These are phyloP conservation scores for Candida labiduridarum DNA, from an alignment of 1,139 yeast species.

Conservation along the genomic window DNA sequence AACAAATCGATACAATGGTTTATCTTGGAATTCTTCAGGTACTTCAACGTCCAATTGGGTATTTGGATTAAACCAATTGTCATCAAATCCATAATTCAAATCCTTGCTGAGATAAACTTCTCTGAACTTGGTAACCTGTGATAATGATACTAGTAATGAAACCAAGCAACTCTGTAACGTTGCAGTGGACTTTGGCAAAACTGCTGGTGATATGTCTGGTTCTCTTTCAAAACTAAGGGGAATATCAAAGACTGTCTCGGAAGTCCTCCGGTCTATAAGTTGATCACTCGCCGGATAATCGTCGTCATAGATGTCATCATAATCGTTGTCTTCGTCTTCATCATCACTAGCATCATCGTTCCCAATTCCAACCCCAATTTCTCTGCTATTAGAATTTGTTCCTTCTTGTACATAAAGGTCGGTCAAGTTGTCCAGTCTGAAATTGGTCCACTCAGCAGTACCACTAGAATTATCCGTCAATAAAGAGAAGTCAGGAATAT, in stretches of 20 bases:
- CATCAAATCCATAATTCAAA: constrained; percentile 20
- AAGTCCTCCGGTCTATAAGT: background rate
- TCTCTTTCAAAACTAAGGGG: constrained; percentile 8
- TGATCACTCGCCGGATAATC: background rate
- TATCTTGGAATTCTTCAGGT: constrained; percentile 12
- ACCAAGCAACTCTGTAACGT: constrained; percentile 27
- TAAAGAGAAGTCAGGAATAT: constrained; percentile 16
- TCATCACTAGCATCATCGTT: background rate
- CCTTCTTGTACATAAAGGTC: background rate
- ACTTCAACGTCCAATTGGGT: constrained; percentile 10
- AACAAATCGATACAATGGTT: constrained; percentile 16
- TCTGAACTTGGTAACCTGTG: constrained; percentile 27
- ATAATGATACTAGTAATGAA: constrained; percentile 27
- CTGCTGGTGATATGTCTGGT: constrained; percentile 13
- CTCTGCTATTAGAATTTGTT: background rate
- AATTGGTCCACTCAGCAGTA: constrained; percentile 7
- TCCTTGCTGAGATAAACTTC: constrained; percentile 14
- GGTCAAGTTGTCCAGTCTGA: background rate
- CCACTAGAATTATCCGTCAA: constrained; percentile 4
- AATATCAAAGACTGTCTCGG: constrained; percentile 9
- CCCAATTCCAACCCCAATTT: background rate
- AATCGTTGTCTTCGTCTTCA: constrained; percentile 7
- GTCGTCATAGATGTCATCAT: background rate
- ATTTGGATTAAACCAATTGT: constrained; percentile 19
- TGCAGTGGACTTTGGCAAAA: constrained; percentile 10